phyloP scores from a whole-genome alignment of 495 filamentous ascomycete genomes.

The Penicillium waksmanii region DNA sequence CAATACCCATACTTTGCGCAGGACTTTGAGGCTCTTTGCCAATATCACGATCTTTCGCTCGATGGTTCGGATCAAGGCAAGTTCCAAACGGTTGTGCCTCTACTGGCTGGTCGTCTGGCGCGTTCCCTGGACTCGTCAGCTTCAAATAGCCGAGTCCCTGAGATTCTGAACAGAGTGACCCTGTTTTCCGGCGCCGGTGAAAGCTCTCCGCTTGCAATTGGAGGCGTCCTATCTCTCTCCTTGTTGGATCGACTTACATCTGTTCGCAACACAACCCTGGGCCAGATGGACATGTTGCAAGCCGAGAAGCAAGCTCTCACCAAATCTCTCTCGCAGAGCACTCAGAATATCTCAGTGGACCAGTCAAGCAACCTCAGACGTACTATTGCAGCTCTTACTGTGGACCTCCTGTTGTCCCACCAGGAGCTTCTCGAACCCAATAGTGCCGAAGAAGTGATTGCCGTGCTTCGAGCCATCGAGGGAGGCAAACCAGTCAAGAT shows the following conservation, averaged over 20 bases:
- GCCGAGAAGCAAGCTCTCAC: slow-evolving; percentile 66
- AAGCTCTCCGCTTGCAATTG: slow-evolving; percentile 45
- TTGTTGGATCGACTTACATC: slow-evolving; percentile 59
- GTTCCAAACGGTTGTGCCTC: slow-evolving; percentile 38
- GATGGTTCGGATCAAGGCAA: slow-evolving; percentile 20
- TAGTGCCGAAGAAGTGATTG: slow-evolving; percentile 33
- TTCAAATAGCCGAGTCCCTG: slow-evolving; percentile 37
- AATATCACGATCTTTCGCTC: slow-evolving; percentile 56
- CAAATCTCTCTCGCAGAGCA: slow-evolving; percentile 51
- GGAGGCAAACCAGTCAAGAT: slow-evolving; percentile 16
- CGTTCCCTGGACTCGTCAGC: slow-evolving; percentile 38
- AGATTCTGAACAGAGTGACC: slow-evolving; percentile 41
- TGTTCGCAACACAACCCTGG: slow-evolving; percentile 57
- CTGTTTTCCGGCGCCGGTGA: slow-evolving; percentile 41
- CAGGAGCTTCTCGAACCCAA: slow-evolving; percentile 39
- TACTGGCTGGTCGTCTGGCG: slow-evolving; percentile 47
- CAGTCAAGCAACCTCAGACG: slow-evolving; percentile 50
- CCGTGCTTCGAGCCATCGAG: slow-evolving; percentile 31
- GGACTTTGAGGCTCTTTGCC: slow-evolving; percentile 69
- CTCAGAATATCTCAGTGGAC: slow-evolving; percentile 50
- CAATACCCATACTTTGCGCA: slow-evolving; percentile 55
- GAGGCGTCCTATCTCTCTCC: slow-evolving; percentile 55
- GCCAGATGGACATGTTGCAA: slow-evolving; percentile 66
- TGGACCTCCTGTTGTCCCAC: slow-evolving; percentile 51
- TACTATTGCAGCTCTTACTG: slow-evolving; percentile 52